A percentile compares a stretch with the other conserved stretches of the same genome.
These are phyloP conservation scores for Trichoderma sp. DNA, from an alignment of 2,329 filamentous ascomycete genomes.

Conservation along the genomic window DNA sequence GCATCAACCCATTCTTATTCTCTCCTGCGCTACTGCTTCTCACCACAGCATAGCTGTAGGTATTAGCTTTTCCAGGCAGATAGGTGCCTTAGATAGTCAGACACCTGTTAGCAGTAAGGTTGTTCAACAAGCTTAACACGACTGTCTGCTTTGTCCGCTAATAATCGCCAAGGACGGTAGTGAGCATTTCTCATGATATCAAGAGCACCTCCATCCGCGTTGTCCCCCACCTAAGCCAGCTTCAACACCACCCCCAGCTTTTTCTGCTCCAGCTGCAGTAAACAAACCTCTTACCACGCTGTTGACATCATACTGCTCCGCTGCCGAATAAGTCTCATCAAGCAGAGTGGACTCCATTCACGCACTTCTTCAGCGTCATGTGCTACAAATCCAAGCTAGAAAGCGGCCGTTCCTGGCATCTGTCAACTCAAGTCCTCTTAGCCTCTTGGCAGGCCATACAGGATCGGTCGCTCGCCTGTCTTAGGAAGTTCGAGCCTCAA, in stretches of 20 bases:
- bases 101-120: not conserved
- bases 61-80: not conserved
- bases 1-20: not conserved
- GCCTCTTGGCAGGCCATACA: conserved; percentile 26
- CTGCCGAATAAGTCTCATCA: not conserved
- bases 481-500: conserved; percentile 28
- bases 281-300: not conserved
- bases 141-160: not conserved
- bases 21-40: not conserved
- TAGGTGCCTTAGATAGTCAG: not conserved
- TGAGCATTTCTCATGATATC: not conserved
- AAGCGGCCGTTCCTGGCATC: conserved; percentile 13
- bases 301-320: not conserved
- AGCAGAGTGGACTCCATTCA: not conserved
- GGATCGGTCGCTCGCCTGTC: conserved; percentile 21
- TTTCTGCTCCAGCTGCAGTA: not conserved
- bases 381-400: not conserved
- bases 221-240: conserved; percentile 8
- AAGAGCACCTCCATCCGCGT: not conserved
- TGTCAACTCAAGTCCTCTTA: not conserved
- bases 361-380: not conserved
- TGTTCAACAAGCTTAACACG: not conserved
- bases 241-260: not conserved
- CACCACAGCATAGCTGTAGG: not conserved
- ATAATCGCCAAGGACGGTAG: not conserved